Evolutionary conservation across 2,329 filamentous ascomycete genomes (phyloP).

Genomic region (Penicillium sp.): DNA sequence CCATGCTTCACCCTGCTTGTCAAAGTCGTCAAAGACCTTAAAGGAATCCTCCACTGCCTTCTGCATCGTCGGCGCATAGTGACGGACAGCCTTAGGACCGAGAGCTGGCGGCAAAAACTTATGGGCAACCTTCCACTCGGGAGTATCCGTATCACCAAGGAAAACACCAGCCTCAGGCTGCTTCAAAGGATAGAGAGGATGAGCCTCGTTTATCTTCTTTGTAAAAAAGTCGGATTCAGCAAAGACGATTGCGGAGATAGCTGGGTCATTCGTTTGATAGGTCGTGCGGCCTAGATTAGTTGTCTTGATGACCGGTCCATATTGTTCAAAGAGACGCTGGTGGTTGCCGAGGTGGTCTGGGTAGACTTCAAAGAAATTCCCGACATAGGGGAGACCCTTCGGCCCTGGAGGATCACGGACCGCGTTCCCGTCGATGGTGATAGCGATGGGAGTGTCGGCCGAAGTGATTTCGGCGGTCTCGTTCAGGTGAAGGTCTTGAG

Average conservation of each 20-base stretch:
- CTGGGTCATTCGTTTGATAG: slow-evolving; percentile 47
- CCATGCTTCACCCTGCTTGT: slow-evolving; percentile 38
- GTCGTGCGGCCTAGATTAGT: slow-evolving; percentile 44
- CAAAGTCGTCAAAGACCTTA: slow-evolving; percentile 42
- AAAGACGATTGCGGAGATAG: slow-evolving; percentile 41
- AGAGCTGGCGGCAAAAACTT: slow-evolving; percentile 43
- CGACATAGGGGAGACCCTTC: slow-evolving; percentile 34
- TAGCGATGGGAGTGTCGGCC: slow-evolving; percentile 6
- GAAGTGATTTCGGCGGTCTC: slow-evolving; percentile 16
- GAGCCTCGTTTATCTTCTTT: slow-evolving; percentile 40
- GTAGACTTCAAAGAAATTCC: slow-evolving; percentile 49
- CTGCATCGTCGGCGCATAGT: slow-evolving; percentile 53
- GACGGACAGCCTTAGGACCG: slow-evolving; percentile 15
- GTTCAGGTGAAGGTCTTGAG: slow-evolving; percentile 4
- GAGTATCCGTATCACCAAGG: slow-evolving; percentile 27
- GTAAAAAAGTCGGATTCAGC: slow-evolving; percentile 47
- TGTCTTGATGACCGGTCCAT: slow-evolving; percentile 47
- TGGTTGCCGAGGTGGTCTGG: slow-evolving; percentile 53
- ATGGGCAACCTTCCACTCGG: slow-evolving; percentile 41
- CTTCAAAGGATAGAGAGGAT: slow-evolving; percentile 26
- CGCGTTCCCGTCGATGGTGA: slow-evolving; percentile 11
- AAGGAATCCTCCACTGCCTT: slow-evolving; percentile 45
- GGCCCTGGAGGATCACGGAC: slow-evolving; percentile 12
- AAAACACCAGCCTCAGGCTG: slow-evolving; percentile 26
- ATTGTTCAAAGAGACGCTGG: slow-evolving; percentile 46